Conservation (phyloP, 768 basidiomycete genomes). For the Rhodosporidiobolus sp. region DNA sequence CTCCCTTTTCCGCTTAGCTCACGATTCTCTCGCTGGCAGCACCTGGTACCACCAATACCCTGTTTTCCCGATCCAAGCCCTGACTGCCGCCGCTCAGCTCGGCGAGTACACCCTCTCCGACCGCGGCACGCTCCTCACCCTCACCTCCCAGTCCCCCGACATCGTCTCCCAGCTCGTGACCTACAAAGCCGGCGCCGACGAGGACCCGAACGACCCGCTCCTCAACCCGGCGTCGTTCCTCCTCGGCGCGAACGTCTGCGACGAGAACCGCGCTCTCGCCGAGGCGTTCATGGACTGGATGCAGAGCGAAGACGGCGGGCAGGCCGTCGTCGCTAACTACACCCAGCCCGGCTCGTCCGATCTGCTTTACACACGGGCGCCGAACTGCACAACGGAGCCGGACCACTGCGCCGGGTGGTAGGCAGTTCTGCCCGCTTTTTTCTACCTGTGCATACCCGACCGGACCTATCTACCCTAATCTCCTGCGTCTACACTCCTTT, state of each 20-base stretch:
- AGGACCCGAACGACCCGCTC: conserved; percentile 50
- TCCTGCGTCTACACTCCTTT: too few relatives aligned
- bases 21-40: too few relatives aligned
- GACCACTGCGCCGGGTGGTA: background rate
- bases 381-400: background rate
- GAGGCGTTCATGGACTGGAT: conserved; percentile 56
- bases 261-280: conserved; percentile 45
- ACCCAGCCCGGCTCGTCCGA: conserved; percentile 40
- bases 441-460: too few relatives aligned
- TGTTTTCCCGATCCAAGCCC: conserved; percentile 56
- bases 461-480: too few relatives aligned
- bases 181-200: conserved; percentile 54
- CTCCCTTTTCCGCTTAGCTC: too few relatives aligned
- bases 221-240: conserved; percentile 58
- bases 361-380: background rate
- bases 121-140: conserved; percentile 57
- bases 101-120: conserved; percentile 60
- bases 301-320: conserved; percentile 51
- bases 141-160: conserved; percentile 35
- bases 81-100: conserved; percentile 55
- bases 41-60: conserved; percentile 64
- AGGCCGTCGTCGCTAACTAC: conserved; percentile 53
- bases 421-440: too few relatives aligned
- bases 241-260: conserved; percentile 47
- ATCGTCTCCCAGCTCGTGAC: conserved; percentile 50